Base-by-base conservation (phyloP, 2,329 filamentous ascomycete species). In the Trichoderma guizhouense region DNA sequence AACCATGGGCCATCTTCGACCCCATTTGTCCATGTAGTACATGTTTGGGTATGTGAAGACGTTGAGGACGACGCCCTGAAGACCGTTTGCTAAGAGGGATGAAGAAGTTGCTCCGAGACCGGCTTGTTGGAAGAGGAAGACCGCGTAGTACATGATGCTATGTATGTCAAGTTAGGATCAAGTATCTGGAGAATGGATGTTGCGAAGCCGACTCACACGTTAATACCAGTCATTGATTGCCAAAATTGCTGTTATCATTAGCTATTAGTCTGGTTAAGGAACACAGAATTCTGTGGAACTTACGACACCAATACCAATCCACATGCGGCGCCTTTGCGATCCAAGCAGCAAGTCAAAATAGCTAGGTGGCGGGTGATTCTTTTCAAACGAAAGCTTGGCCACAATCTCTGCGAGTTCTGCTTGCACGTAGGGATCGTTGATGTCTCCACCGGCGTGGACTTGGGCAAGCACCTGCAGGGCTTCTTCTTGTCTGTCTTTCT, bases 21-120 rank as follows among this genome's bases (percentile, higher is more conserved):
- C 72, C 72, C 72, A 73, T 66, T 73, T 73, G 9, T 73, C 72
- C 55, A 71, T 72, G 34, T 73, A 73, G 34, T 73, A 73, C 72
- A 73, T 73, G 36, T 73, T 73, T 36, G 72, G 72, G 18, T 63
- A 72, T 15, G 72, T 73, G 30, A 73, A 73, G 64, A 73, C 5
- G 34, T 73, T 73, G 28, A 73, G 70, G 18, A 73, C 72, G 14
- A 73, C 72, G 9, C 72, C 72, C 5, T 73, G 72, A 3, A 73
- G 69, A 2, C 72, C 72, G 43, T 73, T 73, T 12, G 72, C 72
- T 3, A 73, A 8, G 26, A 73, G 64, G 0, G 72, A 73, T 12
- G 72, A 73, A 8, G 72, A 73, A n/a, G 72, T 73, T 7, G 34
- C 61, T 12, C 68, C 72, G 7, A 73, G 72, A 1, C 72, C 72